Evolutionary conservation across 2,329 filamentous ascomycete species (phyloP), one percentile per base, ranked within the genome.

Genomic region (Fusarium burgessii): DNA sequence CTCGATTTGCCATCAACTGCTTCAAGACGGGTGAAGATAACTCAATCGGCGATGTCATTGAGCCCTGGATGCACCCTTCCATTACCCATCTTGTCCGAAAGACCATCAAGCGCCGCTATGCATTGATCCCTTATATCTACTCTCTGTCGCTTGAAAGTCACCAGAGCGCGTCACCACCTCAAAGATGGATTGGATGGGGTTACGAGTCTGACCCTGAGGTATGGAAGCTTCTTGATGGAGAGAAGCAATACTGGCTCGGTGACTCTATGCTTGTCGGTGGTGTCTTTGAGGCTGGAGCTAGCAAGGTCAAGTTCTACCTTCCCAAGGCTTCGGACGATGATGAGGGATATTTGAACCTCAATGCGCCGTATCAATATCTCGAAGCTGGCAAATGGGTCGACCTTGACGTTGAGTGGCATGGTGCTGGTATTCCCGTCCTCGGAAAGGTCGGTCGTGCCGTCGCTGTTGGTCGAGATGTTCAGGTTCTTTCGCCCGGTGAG

Each of bases 51-150:
- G 91, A 92, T 38, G 91, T 93, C 1, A 93, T 93, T 62, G 91
- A 93, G 80, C 91, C 91, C 0, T 93, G 91, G 90, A 93, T 93
- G 90, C 92, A 93, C 74, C 89, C 90, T 0, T 87, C 90, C 38
- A 89, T 90, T 32, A 89, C 90, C 0, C 87, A 86, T 0, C 79
- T 91, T 3, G 83, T 93, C 17, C 87, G 91, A 18, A 85, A 85
- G 56, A 85, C 90, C 2, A 92, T 94, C 78, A 90, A 90, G 79
- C 86, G 92, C 10, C 86, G 91, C 35, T 93, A 94, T 75, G 90
- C 91, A 68, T 82, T 93, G 58, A 87, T 93, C 12, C 91, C 92
- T 0, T 93, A 93, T 77, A 85, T 92, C 11, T 93, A 93, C 79
- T 90, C 89, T 0, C 83, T 90, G 3, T 86, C 87, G 45, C 83